Percentiles rank a stretch among this genome's conserved stretches.
Conservation (phyloP, 148 eudicot genomes). For the Silene latifolia region DNA sequence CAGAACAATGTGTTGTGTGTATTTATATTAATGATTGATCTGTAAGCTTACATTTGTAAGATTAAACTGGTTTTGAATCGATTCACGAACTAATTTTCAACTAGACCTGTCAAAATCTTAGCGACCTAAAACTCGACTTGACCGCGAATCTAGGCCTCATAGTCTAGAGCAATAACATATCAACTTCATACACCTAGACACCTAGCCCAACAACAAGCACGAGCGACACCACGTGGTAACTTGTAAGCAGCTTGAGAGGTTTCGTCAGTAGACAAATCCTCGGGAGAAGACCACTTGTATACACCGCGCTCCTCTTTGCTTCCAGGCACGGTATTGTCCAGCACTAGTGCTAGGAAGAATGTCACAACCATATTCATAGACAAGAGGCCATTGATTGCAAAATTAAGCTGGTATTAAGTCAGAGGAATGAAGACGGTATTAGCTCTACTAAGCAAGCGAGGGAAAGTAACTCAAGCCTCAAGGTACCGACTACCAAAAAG, state of each 20-base stretch:
- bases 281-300: constrained; percentile 68
- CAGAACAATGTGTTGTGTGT: neutral
- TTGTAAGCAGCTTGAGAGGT: constrained; percentile 50
- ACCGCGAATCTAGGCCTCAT: neutral
- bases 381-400: constrained; percentile 73
- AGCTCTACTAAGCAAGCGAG: constrained; percentile 10
- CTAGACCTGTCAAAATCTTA: neutral
- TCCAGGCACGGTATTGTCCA: constrained; percentile 92
- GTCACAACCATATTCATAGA: constrained; percentile 91
- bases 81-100: constrained; percentile 4
- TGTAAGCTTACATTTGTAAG: constrained; percentile 10
- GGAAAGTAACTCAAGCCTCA: too few relatives aligned
- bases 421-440: constrained; percentile 8
- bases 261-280: constrained; percentile 52
- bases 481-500: neutral
- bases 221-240: constrained; percentile 51
- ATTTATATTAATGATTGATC: constrained; percentile 6
- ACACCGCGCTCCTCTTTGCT: constrained; percentile 75
- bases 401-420: constrained; percentile 57
- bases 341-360: constrained; percentile 67
- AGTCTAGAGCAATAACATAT: neutral
- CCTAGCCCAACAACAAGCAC: constrained; percentile 56
- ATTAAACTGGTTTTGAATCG: constrained; percentile 3
- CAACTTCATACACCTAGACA: constrained; percentile 47
- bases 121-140: neutral